Percentiles rank a stretch among this genome's conserved stretches.
Evolutionary conservation across 139 green algal species (phyloP).

Genomic region (Chlamydomonas urium): DNA sequence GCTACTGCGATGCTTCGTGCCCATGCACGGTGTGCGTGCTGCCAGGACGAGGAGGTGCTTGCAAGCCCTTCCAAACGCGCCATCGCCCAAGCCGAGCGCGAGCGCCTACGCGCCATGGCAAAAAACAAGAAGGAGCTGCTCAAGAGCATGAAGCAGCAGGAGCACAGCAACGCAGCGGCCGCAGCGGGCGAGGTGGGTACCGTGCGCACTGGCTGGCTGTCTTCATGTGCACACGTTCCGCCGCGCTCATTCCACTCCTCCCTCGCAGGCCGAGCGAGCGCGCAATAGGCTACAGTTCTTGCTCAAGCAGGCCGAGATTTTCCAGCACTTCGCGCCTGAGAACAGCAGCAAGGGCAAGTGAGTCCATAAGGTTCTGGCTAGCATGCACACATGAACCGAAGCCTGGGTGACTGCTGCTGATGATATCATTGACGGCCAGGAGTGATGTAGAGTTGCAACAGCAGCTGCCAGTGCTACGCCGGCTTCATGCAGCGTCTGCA

Average conservation of each 20-base stretch:
- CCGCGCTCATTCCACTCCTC: background rate
- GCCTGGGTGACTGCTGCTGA: too few species aligned
- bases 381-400: too few species aligned
- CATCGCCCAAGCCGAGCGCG: constrained; percentile 71
- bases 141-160: constrained; percentile 69
- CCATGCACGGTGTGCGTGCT: background rate
- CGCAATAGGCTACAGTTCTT: constrained; percentile 86
- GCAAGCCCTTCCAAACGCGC: background rate
- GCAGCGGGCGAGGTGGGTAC: constrained; percentile 8
- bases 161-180: constrained; percentile 50
- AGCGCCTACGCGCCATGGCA: constrained; percentile 77
- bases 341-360: too few species aligned
- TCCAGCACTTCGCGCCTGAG: constrained; percentile 89
- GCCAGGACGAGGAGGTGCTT: constrained; percentile 19
- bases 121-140: constrained; percentile 78
- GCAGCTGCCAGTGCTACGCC: too few species aligned
- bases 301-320: constrained; percentile 95
- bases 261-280: constrained; percentile 65
- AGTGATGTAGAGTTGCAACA: too few species aligned
- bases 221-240: too few species aligned
- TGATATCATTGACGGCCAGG: too few species aligned
- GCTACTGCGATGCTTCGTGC: too few species aligned
- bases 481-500: too few species aligned
- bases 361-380: too few species aligned
- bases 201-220: background rate